Evolutionary conservation across 2,329 filamentous ascomycete genomes (phyloP), one percentile per base, ranked within the genome.

Genomic region (Alternaria sp.): DNA sequence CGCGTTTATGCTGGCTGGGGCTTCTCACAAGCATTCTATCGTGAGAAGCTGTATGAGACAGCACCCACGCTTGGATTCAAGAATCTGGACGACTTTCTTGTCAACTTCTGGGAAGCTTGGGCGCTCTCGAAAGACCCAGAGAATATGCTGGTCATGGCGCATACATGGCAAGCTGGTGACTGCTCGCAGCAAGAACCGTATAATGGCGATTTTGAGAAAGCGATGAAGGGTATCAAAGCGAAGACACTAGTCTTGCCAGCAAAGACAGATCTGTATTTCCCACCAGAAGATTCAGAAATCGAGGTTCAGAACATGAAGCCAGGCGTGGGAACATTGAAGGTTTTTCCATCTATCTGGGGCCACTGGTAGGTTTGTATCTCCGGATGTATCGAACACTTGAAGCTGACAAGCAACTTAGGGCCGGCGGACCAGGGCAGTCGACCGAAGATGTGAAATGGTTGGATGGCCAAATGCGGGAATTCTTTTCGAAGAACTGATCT

Each of bases 1-100:
- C 85, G 91, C 47, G 91, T 89, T 0, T 96, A 96, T 78, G 91
- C 92, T 1, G 92, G 91, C 0, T 96, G 87, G 91, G 92, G 92
- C 0, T 91, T 95, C 71, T 91, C 88, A 55, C 91, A 94, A 72
- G 85, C 90, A 0, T 95, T 94, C 72, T 95, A 95, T 72, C 85
- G 92, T 1, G 83, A 92, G 68, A 89, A 85, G 74, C 63, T 92
- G n/a, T 90, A 90, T 74, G 87, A 91, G 75, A 88, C 78, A 1
- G 81, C 75, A 1, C 62, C 65, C 13, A 58, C 46, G 15, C 83
- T 93, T 9, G 89, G 90, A 0, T 93, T 85, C 71, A 88, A 88
- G 67, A 83, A 87, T 58, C 82, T 94, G 3, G 91, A 93, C 65
- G 88, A 91, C 57, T 95, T 93, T 65, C 87, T 95, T 84, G 81